Conservation (phyloP, 2,329 filamentous ascomycete species). For the Tolypocladium pustulatum region DNA sequence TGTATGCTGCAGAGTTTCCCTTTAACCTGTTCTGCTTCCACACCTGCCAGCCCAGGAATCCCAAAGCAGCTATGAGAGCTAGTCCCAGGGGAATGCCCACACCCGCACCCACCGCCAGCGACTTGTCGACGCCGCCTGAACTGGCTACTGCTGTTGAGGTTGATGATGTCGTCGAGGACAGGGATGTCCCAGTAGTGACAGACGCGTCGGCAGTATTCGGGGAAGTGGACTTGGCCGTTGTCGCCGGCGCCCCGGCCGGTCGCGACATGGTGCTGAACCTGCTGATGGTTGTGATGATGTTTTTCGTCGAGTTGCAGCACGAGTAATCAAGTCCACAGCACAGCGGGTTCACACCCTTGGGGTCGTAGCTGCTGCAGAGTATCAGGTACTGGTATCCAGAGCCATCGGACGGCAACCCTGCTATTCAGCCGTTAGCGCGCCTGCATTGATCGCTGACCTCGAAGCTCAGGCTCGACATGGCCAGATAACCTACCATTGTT, state of each 20-base stretch:
- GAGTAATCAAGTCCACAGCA: not conserved
- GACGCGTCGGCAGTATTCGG: not conserved
- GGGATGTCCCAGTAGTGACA: not conserved
- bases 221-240: not conserved
- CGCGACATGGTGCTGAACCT: not conserved
- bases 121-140: not conserved
- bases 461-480: not conserved
- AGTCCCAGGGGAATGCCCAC: not conserved
- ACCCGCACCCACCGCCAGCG: not conserved
- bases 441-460: not conserved
- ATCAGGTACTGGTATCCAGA: not conserved
- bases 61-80: not conserved
- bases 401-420: not conserved
- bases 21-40: not conserved
- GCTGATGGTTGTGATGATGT: not conserved
- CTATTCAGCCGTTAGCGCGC: not conserved
- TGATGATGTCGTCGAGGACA: not conserved
- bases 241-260: not conserved
- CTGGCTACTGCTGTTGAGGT: not conserved
- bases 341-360: not conserved
- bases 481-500: not conserved
- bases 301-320: not conserved
- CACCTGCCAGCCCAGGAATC: not conserved
- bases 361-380: not conserved
- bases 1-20: not conserved